phyloP scores from a whole-genome alignment of 345 rosid species.

The Gossypium raimondii region DNA sequence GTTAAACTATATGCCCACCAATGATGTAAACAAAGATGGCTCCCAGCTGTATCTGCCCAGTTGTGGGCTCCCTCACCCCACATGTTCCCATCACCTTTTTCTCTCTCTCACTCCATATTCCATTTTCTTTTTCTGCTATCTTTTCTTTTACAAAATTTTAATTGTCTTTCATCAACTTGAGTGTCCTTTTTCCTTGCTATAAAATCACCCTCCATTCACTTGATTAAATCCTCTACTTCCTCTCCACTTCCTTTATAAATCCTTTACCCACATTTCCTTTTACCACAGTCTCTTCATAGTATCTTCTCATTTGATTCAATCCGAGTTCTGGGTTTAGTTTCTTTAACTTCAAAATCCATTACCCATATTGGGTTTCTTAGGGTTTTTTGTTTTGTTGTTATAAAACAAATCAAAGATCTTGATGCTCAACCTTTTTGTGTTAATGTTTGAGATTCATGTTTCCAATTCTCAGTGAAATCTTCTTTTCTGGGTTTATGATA shows the following conservation, averaged over 20 bases:
- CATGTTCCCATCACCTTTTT: constrained; percentile 46
- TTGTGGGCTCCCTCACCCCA: constrained; percentile 24
- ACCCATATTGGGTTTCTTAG: constrained; percentile 3
- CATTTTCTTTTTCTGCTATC: background rate
- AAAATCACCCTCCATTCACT: constrained; percentile 23
- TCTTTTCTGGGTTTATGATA: constrained; percentile 75
- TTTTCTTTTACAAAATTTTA: background rate
- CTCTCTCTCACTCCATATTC: constrained; percentile 15
- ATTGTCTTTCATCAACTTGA: constrained; percentile 17
- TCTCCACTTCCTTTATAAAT: background rate
- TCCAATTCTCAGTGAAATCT: constrained; percentile 82
- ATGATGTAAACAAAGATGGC: constrained; percentile 23
- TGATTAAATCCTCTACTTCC: constrained; percentile 17
- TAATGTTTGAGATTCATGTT: constrained; percentile 98
- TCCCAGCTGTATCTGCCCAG: constrained; percentile 42
- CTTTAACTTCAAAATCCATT: constrained; percentile 4
- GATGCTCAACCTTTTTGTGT: constrained; percentile 61
- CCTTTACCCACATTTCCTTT: no score
- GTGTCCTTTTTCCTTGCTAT: constrained; percentile 33
- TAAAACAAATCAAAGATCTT: constrained; percentile 24
- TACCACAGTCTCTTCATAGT: no score
- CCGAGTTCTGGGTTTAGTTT: constrained; percentile 9
- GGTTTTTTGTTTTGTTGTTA: background rate
- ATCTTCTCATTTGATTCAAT: background rate
- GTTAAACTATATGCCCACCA: background rate